phyloP scores from a whole-genome alignment of 2,329 filamentous ascomycete species.

The Didymella sp. region DNA sequence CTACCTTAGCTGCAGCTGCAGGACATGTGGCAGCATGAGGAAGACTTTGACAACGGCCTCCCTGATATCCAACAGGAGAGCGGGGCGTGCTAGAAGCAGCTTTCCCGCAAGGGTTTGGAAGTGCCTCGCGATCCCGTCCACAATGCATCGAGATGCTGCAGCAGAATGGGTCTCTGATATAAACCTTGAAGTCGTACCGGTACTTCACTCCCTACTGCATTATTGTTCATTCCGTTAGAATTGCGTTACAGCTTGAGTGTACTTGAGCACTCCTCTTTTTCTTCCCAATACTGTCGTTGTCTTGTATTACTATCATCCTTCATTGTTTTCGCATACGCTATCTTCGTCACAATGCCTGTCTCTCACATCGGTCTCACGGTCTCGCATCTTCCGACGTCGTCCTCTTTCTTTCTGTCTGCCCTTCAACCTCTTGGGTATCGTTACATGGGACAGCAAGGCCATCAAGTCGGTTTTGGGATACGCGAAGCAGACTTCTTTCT shows the following conservation, averaged over 20 bases:
- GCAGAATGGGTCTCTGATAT: slow-evolving; percentile 38
- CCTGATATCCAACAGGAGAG: slow-evolving; percentile 45
- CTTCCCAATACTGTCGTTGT: slow-evolving; percentile 11
- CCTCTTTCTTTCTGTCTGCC: slow-evolving; percentile 82
- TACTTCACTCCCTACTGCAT: slow-evolving; percentile 21
- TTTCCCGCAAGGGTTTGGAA: slow-evolving; percentile 43
- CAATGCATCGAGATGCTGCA: slow-evolving; percentile 36
- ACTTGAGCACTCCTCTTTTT: slow-evolving; percentile 18
- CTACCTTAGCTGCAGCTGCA: slow-evolving; percentile 48
- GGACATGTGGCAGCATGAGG: slow-evolving; percentile 51
- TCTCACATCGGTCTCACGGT: slow-evolving; percentile 72
- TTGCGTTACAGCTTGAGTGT: neutral
- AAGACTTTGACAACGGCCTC: slow-evolving; percentile 44
- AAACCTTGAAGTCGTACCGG: slow-evolving; percentile 39
- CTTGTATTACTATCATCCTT: slow-evolving; percentile 27
- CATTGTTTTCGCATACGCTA: slow-evolving; percentile 6
- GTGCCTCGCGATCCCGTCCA: slow-evolving; percentile 37
- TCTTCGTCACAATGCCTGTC: slow-evolving; percentile 59
- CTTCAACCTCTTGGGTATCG: slow-evolving; percentile 79
- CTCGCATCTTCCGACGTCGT: slow-evolving; percentile 77
- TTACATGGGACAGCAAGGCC: slow-evolving; percentile 69
- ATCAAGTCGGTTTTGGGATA: slow-evolving; percentile 68
- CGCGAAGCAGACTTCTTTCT: slow-evolving; percentile 69
- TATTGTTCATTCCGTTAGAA: slow-evolving; percentile 11
- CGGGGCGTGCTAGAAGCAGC: slow-evolving; percentile 43